Evolutionary conservation across 129 eudicot species (phyloP).

Genomic region (Artemisia tridentata): DNA sequence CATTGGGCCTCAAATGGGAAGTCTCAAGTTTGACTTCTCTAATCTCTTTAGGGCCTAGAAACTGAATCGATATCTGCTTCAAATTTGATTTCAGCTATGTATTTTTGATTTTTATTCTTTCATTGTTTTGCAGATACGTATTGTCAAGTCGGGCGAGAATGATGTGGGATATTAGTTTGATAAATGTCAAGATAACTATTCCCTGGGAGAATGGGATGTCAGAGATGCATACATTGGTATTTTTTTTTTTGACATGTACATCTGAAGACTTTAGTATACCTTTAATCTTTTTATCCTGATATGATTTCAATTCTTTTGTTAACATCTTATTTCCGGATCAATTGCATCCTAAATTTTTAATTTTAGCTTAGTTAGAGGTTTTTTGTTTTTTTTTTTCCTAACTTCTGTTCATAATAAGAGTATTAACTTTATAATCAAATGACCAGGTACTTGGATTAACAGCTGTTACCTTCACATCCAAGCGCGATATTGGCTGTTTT

Average conservation of each 20-base stretch:
- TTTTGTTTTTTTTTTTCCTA: not conserved
- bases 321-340: not conserved
- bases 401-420: not conserved
- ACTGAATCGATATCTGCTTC: not conserved
- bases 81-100: slow-evolving; percentile 1
- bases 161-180: slow-evolving; percentile 61
- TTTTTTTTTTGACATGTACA: slow-evolving; percentile 12
- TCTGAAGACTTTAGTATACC: slow-evolving; percentile 1
- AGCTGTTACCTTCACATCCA: slow-evolving; percentile 54
- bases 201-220: slow-evolving; percentile 51
- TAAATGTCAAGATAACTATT: slow-evolving; percentile 42
- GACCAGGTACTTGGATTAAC: slow-evolving; percentile 59
- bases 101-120: not conserved
- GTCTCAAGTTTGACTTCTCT: slow-evolving; percentile 7
- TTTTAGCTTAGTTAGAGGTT: slow-evolving; percentile 15
- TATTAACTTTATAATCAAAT: slow-evolving; percentile 10
- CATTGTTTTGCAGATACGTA: slow-evolving; percentile 51
- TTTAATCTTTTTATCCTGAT: slow-evolving; percentile 16
- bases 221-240: slow-evolving; percentile 58
- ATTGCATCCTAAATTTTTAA: not conserved
- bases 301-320: not conserved
- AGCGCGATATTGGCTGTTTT: slow-evolving; percentile 37
- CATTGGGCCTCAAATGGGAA: slow-evolving; percentile 1
- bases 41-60: slow-evolving; percentile 16
- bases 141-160: slow-evolving; percentile 63